Percentiles rank a stretch among this genome's conserved stretches.
Conservation (phyloP, 2,329 filamentous ascomycete species). For the Sphaerostilbella broomeana region DNA sequence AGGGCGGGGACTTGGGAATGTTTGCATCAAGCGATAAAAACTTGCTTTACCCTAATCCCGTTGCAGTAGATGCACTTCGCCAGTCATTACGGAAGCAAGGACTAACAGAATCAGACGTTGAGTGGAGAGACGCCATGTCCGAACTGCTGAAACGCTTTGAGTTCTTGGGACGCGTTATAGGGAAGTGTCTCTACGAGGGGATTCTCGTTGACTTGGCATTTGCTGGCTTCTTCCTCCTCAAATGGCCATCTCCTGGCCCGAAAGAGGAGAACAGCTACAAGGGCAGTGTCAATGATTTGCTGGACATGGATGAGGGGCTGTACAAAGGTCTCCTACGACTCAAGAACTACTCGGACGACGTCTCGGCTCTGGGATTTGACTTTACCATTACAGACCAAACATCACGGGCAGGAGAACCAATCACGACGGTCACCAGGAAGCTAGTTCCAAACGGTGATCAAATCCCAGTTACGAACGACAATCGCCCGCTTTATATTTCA, state of each 20-base stretch:
- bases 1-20: conserved; percentile 42
- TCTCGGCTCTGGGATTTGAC: conserved; percentile 65
- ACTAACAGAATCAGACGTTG: conserved; percentile 44
- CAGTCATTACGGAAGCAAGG: conserved; percentile 49
- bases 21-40: conserved; percentile 84
- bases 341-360: conserved; percentile 79
- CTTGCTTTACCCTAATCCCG: conserved; percentile 81
- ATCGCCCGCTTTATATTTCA: conserved; percentile 89
- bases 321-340: conserved; percentile 79
- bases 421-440: conserved; percentile 63
- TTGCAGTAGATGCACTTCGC: conserved; percentile 61
- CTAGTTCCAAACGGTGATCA: conserved; percentile 72
- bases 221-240: conserved; percentile 90
- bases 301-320: conserved; percentile 82
- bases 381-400: conserved; percentile 79
- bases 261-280: conserved; percentile 67
- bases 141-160: conserved; percentile 71
- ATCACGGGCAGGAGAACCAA: conserved; percentile 38
- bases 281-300: conserved; percentile 88
- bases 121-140: conserved; percentile 51
- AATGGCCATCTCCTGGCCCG: conserved; percentile 74
- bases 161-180: conserved; percentile 86
- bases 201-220: conserved; percentile 92
- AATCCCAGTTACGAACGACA: conserved; percentile 79
- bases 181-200: conserved; percentile 95